phyloP scores from a whole-genome alignment of 2,329 filamentous ascomycete species.

The Phaeosphaeria sp. region DNA sequence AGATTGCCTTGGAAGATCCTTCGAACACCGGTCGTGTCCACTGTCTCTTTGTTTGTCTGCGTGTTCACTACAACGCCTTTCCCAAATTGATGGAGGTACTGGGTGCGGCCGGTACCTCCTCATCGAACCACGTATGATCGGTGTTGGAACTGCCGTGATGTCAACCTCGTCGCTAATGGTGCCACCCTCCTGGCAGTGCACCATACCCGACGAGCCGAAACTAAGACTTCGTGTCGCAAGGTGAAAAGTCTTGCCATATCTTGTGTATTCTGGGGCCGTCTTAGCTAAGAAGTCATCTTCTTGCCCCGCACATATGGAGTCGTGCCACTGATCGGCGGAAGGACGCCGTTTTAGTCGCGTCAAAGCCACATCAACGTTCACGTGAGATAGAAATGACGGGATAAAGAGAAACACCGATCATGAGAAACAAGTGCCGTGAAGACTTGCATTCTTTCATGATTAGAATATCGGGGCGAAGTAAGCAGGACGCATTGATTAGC shows the following conservation, averaged over 20 bases:
- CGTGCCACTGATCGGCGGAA: neutral
- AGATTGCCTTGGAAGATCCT: no score
- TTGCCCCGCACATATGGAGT: neutral
- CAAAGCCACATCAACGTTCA: neutral
- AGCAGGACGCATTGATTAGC: neutral
- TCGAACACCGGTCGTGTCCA: no score
- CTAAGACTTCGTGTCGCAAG: neutral
- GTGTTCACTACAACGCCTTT: no score
- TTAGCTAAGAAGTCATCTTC: neutral
- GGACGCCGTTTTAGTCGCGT: neutral
- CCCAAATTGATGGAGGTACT: no score
- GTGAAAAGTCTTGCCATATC: neutral
- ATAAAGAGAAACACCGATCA: neutral
- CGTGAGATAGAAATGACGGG: neutral
- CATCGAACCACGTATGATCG: neutral
- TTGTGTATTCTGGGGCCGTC: neutral
- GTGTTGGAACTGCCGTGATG: neutral
- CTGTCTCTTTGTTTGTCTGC: no score
- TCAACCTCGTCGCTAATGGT: neutral
- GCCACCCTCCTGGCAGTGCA: neutral
- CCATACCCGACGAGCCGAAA: neutral
- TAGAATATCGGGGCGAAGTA: neutral
- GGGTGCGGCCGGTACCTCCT: neutral
- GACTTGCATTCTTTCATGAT: neutral
- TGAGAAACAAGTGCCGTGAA: neutral